phyloP scores from a whole-genome alignment of 148 eudicot genomes.

The Talinum fruticosum region DNA sequence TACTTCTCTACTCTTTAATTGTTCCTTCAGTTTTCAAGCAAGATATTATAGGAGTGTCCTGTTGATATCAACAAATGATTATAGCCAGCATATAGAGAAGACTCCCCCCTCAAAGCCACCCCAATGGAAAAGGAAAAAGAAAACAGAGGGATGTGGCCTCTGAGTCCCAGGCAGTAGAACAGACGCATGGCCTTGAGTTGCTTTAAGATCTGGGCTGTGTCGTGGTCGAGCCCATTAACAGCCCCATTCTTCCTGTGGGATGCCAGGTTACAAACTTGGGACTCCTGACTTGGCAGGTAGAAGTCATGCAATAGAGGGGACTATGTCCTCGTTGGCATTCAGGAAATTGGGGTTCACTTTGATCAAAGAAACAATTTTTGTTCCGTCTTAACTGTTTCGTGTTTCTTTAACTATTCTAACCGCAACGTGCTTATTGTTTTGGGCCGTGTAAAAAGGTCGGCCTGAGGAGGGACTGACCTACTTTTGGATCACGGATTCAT shows the following conservation, averaged over 20 bases:
- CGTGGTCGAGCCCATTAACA: not conserved
- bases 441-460: constrained; percentile 39
- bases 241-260: not conserved
- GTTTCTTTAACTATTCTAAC: not conserved
- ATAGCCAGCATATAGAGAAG: too few relatives aligned
- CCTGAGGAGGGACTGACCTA: constrained; percentile 70
- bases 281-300: not conserved
- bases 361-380: too few relatives aligned
- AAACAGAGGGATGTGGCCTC: not conserved
- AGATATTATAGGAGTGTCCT: too few relatives aligned
- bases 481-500: constrained; percentile 98
- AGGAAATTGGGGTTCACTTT: not conserved
- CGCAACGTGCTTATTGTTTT: not conserved
- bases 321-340: not conserved
- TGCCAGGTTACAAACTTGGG: not conserved
- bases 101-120: not conserved
- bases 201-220: not conserved
- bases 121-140: too few relatives aligned
- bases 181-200: not conserved
- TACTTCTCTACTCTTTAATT: not conserved
- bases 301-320: not conserved
- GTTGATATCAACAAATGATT: too few relatives aligned
- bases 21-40: not conserved
- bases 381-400: not conserved
- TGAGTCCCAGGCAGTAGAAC: not conserved